Conservation (phyloP, 2,329 filamentous ascomycete species). For the Aspergillus piperis region DNA sequence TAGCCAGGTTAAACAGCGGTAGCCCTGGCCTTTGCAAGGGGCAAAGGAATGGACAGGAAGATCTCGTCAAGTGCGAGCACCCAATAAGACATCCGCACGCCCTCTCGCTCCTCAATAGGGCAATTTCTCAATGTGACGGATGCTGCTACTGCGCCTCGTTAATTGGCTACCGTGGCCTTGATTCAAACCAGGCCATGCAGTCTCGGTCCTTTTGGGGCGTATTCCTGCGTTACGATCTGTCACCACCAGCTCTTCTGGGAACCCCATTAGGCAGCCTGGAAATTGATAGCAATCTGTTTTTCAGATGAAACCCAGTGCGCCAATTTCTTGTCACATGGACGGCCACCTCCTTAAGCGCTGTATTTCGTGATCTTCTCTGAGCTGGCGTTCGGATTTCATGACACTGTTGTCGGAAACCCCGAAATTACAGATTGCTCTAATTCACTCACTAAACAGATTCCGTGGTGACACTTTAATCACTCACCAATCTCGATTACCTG, state of each 20-base stretch:
- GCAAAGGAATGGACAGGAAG: constrained; percentile 9
- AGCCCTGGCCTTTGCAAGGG: constrained; percentile 13
- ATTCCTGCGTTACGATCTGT: background rate
- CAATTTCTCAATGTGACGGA: constrained; percentile 11
- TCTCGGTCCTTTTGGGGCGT: background rate
- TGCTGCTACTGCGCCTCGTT: constrained; percentile 2
- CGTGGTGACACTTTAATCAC: background rate
- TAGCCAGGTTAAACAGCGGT: background rate
- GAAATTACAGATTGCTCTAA: constrained; percentile 1
- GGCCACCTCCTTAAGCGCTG: background rate
- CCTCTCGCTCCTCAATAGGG: constrained; percentile 10
- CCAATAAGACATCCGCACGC: constrained; percentile 16
- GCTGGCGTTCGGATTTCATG: background rate
- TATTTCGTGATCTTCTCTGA: background rate
- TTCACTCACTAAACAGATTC: background rate
- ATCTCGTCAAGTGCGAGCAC: constrained; percentile 7
- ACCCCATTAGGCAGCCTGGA: background rate
- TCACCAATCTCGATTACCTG: too few species aligned
- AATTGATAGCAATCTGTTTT: background rate
- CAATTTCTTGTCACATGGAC: background rate
- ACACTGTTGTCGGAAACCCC: background rate
- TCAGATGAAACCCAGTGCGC: background rate
- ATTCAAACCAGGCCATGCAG: background rate
- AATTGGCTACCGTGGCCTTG: constrained; percentile 10
- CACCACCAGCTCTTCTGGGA: constrained; percentile 4